Conservation (phyloP, 108 stramenopile genomes). For the Cylindrotheca closterium region DNA sequence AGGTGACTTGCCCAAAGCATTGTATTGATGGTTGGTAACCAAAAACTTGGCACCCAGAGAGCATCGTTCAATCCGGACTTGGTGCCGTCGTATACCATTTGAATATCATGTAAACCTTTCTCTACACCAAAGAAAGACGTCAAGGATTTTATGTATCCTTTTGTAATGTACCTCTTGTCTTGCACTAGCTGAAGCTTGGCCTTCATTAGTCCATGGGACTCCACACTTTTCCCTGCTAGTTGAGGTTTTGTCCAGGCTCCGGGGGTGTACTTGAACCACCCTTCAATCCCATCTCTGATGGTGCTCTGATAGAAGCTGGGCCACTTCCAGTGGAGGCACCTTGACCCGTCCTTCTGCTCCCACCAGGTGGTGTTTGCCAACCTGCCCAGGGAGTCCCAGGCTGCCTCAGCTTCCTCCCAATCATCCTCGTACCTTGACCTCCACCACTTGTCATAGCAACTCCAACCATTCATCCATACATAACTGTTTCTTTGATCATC, state of each 20-base stretch:
- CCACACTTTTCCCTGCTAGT: neutral
- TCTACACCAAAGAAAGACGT: conserved; percentile 19
- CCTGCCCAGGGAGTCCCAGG: conserved; percentile 11
- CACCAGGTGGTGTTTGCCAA: conserved; percentile 18
- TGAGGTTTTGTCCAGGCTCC: neutral
- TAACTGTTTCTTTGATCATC: too few relatives aligned
- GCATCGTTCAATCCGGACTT: conserved; percentile 32
- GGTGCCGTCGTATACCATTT: conserved; percentile 44
- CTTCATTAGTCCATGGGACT: neutral
- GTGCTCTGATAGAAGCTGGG: conserved; percentile 9
- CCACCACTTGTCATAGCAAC: neutral
- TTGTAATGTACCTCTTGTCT: neutral
- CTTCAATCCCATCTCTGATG: conserved; percentile 12
- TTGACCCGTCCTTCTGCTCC: conserved; percentile 27
- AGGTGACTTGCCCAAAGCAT: conserved; percentile 11
- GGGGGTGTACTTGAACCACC: neutral
- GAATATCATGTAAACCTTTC: conserved; percentile 29
- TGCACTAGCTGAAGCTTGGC: neutral
- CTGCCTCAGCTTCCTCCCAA: neutral
- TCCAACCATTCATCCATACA: too few relatives aligned
- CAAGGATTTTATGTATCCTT: conserved; percentile 1
- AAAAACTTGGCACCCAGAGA: conserved; percentile 34
- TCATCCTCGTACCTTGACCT: neutral
- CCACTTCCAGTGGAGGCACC: conserved; percentile 33
- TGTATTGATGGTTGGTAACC: conserved; percentile 28